Evolutionary conservation across 306 rosid genomes (phyloP).

Genomic region (Citrullus mucosospermus): DNA sequence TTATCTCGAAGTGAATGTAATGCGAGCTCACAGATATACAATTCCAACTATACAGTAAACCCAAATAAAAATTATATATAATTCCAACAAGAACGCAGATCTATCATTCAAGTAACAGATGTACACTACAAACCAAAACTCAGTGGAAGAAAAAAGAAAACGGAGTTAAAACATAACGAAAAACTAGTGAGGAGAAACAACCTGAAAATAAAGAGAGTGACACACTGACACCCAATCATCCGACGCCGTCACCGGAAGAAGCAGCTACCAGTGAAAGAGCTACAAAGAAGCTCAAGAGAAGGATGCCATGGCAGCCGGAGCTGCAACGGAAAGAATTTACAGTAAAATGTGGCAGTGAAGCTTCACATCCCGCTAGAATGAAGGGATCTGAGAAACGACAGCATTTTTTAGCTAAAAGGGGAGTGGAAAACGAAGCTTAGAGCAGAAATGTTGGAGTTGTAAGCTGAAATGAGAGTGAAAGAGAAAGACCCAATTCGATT

Average conservation of each 20-base stretch:
- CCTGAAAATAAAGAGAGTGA: not conserved
- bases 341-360: not conserved
- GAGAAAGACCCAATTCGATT: not conserved
- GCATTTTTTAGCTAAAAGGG: not conserved
- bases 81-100: slow-evolving; percentile 1
- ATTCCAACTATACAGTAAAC: not conserved
- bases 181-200: not conserved
- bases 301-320: not conserved
- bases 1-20: not conserved
- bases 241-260: not conserved
- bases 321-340: not conserved
- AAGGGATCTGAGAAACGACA: slow-evolving; percentile 6
- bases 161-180: not conserved
- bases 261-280: not conserved
- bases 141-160: not conserved
- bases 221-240: not conserved
- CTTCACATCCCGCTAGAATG: not conserved
- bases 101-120: not conserved
- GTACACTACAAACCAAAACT: not conserved
- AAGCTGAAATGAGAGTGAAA: not conserved
- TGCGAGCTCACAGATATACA: not conserved
- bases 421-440: not conserved
- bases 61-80: not conserved
- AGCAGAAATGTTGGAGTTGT: not conserved
- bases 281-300: not conserved